A percentile compares a stretch with the other conserved stretches of the same genome.
Conservation (phyloP, 2,329 filamentous ascomycete species). For the Aspergillus texensis region DNA sequence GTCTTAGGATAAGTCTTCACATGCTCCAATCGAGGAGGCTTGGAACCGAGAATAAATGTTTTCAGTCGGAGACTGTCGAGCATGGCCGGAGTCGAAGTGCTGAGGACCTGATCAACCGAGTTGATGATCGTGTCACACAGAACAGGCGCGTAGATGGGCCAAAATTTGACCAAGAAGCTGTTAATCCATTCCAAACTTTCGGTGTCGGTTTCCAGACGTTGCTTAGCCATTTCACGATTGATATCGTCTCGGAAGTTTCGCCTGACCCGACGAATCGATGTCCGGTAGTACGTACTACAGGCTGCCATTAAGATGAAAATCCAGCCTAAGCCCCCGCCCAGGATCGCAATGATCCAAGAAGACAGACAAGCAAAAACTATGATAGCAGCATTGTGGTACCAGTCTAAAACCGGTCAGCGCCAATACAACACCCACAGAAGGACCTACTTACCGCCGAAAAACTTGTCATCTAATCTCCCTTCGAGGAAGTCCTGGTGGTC, state of each 20-base stretch:
- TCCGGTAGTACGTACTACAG: slow-evolving; percentile 95
- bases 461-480: slow-evolving; percentile 79
- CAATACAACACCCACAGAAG: not conserved
- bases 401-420: slow-evolving; percentile 63
- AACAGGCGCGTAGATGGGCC: slow-evolving; percentile 97
- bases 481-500: slow-evolving; percentile 91
- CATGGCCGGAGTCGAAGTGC: slow-evolving; percentile 86
- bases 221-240: slow-evolving; percentile 83
- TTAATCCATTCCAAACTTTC: slow-evolving; percentile 99
- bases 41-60: slow-evolving; percentile 90
- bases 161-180: slow-evolving; percentile 97
- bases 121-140: slow-evolving; percentile 89
- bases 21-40: slow-evolving; percentile 93
- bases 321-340: slow-evolving; percentile 92
- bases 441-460: slow-evolving; percentile 72
- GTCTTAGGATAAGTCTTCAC: slow-evolving; percentile 98
- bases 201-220: slow-evolving; percentile 82
- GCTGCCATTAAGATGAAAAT: slow-evolving; percentile 88
- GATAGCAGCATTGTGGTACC: slow-evolving; percentile 96
- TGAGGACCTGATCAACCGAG: slow-evolving; percentile 94
- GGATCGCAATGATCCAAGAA: slow-evolving; percentile 85
- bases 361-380: slow-evolving; percentile 89
- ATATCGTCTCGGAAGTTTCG: slow-evolving; percentile 96
- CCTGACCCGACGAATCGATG: slow-evolving; percentile 87
- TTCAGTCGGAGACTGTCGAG: slow-evolving; percentile 92